A percentile compares a stretch with the other conserved stretches of the same genome.
phyloP scores from a whole-genome alignment of 2,329 filamentous ascomycete genomes.

The Ceratocystis papillata region DNA sequence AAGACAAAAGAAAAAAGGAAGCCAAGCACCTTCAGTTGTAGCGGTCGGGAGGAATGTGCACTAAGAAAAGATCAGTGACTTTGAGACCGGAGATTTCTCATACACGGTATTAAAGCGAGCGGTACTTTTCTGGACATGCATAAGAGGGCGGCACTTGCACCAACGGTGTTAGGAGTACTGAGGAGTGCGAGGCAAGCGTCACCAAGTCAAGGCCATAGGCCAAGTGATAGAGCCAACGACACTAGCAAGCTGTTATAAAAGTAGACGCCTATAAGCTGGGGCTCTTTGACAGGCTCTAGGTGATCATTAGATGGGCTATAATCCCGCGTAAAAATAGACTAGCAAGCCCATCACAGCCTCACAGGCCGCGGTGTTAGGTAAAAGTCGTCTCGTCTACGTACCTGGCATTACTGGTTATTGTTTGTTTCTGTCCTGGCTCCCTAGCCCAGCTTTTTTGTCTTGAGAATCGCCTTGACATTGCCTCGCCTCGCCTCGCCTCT shows the following conservation, averaged over 20 bases:
- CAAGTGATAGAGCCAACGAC: neutral
- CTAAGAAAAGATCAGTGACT: slow-evolving; percentile 10
- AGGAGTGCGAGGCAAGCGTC: neutral
- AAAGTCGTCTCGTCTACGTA: no score
- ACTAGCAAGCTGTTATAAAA: neutral
- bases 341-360: neutral
- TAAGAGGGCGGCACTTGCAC: neutral
- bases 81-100: slow-evolving; percentile 12
- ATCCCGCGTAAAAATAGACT: slow-evolving; percentile 12
- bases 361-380: neutral
- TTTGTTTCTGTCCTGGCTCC: neutral
- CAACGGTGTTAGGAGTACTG: neutral
- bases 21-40: neutral
- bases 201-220: neutral
- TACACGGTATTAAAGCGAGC: neutral
- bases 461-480: neutral
- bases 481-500: neutral
- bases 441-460: neutral
- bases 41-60: neutral
- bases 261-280: neutral
- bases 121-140: neutral
- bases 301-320: neutral
- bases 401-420: neutral
- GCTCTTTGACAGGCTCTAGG: neutral
- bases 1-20: neutral